These are phyloP conservation scores for Podila epigama DNA, from an alignment of 192 early-diverging fungal species.

Conservation along the genomic window DNA sequence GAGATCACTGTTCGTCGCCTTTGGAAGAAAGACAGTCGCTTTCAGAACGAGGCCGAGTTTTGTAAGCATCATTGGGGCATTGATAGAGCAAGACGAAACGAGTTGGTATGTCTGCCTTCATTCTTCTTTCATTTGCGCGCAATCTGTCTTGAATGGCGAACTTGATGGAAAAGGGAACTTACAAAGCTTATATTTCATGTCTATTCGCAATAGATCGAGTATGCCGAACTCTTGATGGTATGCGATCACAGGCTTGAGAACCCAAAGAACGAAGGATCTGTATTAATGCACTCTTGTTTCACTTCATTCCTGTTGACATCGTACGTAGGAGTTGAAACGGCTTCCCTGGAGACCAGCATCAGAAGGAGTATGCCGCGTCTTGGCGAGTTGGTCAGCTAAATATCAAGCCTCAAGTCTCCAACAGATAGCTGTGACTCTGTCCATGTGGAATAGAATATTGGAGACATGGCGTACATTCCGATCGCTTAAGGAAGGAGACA, in stretches of 20 bases:
- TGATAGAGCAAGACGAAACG: constrained; percentile 4
- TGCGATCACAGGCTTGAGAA: not conserved
- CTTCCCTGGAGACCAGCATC: constrained; percentile 25
- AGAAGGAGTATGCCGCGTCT: constrained; percentile 18
- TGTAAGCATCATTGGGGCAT: constrained; percentile 46
- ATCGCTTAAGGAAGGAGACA: not conserved
- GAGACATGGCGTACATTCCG: constrained; percentile 8
- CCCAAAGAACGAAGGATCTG: not conserved
- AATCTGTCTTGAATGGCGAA: not conserved
- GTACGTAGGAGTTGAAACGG: constrained; percentile 13
- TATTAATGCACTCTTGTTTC: not conserved
- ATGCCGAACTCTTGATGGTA: constrained; percentile 30
- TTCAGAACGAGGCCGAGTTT: constrained; percentile 36
- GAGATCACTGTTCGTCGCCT: constrained; percentile 30
- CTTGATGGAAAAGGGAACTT: too few species aligned
- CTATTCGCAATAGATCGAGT: constrained; percentile 21
- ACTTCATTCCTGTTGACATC: not conserved
- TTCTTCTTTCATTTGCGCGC: not conserved
- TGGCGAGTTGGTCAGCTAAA: not conserved
- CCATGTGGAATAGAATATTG: constrained; percentile 25
- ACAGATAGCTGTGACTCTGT: constrained; percentile 10
- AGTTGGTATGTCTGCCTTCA: constrained; percentile 7
- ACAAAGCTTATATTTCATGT: not conserved
- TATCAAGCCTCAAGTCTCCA: constrained; percentile 19
- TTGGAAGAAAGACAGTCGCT: constrained; percentile 28